Percentiles rank a stretch among this genome's conserved stretches.
These are phyloP conservation scores for Arabidopsis hybrid DNA, from an alignment of 441 rosid genomes.

Conservation along the genomic window DNA sequence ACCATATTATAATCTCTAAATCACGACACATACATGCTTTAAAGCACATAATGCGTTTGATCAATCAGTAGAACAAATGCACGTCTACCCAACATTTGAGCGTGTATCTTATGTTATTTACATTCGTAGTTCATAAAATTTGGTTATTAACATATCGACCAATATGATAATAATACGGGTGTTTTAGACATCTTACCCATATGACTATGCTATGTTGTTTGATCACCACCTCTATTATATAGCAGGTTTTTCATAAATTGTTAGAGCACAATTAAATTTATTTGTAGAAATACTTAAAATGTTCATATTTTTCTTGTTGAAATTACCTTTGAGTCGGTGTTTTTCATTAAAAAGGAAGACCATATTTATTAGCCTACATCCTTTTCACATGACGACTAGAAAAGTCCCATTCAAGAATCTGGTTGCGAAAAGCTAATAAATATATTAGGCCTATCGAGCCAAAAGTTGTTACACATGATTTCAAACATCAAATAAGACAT, in stretches of 20 bases:
- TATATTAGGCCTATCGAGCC: not conserved
- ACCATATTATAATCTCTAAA: too few relatives aligned
- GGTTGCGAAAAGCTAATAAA: conserved; percentile 29
- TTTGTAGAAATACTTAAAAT: not conserved
- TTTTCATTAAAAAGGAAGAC: not conserved
- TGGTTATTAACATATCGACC: not conserved
- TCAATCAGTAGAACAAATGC: not conserved
- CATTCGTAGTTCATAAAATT: not conserved
- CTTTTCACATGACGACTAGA: not conserved
- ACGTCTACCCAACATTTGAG: not conserved
- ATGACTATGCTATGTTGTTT: not conserved
- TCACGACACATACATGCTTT: too few relatives aligned
- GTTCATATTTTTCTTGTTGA: conserved; percentile 15
- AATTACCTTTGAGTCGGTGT: conserved; percentile 18
- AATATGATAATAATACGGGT: too few relatives aligned
- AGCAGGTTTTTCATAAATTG: not conserved
- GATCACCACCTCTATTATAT: not conserved
- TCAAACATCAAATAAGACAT: not conserved
- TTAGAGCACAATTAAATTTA: not conserved
- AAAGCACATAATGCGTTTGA: not conserved
- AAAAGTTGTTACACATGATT: conserved; percentile 9
- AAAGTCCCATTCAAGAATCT: conserved; percentile 2
- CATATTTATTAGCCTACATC: conserved; percentile 28
- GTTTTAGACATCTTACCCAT: too few relatives aligned
- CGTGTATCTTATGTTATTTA: not conserved